These are phyloP conservation scores for Friedmanniomyces simplex DNA, from an alignment of 495 filamentous ascomycete genomes.

Conservation along the genomic window DNA sequence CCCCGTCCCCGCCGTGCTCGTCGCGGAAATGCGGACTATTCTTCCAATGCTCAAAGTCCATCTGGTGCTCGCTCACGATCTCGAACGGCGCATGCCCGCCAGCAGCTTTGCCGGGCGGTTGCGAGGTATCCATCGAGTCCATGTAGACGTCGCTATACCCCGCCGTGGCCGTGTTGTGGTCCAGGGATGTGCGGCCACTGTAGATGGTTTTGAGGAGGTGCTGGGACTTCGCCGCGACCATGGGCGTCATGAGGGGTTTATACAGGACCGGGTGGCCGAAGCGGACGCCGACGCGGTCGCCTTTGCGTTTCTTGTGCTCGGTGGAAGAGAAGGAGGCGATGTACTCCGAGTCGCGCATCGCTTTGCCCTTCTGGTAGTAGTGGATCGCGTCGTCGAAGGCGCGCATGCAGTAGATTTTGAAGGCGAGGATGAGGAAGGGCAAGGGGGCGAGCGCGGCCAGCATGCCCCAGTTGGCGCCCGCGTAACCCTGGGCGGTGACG, in stretches of 20 bases:
- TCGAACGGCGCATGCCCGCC: conserved; percentile 55
- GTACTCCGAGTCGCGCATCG: no score
- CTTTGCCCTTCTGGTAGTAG: conserved; percentile 58
- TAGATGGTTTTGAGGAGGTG: conserved; percentile 73
- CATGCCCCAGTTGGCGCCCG: conserved; percentile 41
- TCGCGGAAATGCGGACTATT: conserved; percentile 78
- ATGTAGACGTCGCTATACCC: conserved; percentile 56
- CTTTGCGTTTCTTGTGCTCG: no score
- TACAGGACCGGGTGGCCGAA: conserved; percentile 91
- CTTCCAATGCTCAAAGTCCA: conserved; percentile 90
- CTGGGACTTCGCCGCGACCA: conserved; percentile 87
- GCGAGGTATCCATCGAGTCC: conserved; percentile 66
- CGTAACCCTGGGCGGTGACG: conserved; percentile 30
- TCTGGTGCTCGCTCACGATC: conserved; percentile 76
- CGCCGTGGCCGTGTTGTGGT: conserved; percentile 37
- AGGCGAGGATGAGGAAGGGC: conserved; percentile 66
- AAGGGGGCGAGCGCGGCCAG: conserved; percentile 63
- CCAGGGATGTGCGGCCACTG: conserved; percentile 53
- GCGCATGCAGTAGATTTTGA: conserved; percentile 74
- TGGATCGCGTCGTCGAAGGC: conserved; percentile 67
- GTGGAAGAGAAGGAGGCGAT: no score
- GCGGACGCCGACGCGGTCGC: conserved; percentile 64
- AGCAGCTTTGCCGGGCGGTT: conserved; percentile 55
- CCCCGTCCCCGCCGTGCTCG: conserved; percentile 67
- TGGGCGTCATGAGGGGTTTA: conserved; percentile 79